Base-by-base conservation (phyloP, 768 basidiomycete genomes). In the Rhodotorula diobovata region DNA sequence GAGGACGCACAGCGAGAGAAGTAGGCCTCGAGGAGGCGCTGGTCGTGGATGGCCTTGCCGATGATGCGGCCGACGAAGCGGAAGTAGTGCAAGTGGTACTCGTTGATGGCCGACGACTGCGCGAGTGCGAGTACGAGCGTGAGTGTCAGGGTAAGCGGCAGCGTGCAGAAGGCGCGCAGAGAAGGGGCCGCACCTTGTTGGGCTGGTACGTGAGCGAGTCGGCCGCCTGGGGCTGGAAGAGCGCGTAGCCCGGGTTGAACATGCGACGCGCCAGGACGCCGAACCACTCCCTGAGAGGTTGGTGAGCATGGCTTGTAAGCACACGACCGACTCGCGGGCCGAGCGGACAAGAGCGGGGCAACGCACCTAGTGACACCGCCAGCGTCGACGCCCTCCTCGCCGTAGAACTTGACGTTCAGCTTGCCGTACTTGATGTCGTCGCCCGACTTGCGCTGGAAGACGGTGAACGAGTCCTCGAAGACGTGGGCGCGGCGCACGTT, bases 371-470 rank as follows among this genome's bases (percentile, higher is more conserved):
- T 96, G 46, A 99, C 91, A 75, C 96, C 96, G 32, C 96, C 96
- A 0, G 96, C 96, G 79, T 99, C 96, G 32, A 99, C 92, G 62
- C 96, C 96, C 78, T 98, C 96, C 78, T 99, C 96, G 66, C 93
- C 90, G 77, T 92, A 91, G 82, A 78, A 99, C 62, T 93, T 89
- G 68, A 97, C 88, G 78, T 89, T 96, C 66, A 99, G 87, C 80
- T 99, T 99, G 74, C 96, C 95, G 78, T 91, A 89, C 81, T 98
- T 98, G 83, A 99, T 91, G 80, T 97, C 92, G 39, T 98, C 94
- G 46, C 93, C 94, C 7, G 87, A 87, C 80, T 91, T 90, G 55
- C 93, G 84, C 78, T 91, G 91, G 43, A 99, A 85, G 75, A 90
- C 85, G 77, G 91, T 89, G 87, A 91, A 98, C 75, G 94, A 97